These are phyloP conservation scores for Buxus sempervirens DNA, from an alignment of 164 flowering plant species.

Conservation along the genomic window DNA sequence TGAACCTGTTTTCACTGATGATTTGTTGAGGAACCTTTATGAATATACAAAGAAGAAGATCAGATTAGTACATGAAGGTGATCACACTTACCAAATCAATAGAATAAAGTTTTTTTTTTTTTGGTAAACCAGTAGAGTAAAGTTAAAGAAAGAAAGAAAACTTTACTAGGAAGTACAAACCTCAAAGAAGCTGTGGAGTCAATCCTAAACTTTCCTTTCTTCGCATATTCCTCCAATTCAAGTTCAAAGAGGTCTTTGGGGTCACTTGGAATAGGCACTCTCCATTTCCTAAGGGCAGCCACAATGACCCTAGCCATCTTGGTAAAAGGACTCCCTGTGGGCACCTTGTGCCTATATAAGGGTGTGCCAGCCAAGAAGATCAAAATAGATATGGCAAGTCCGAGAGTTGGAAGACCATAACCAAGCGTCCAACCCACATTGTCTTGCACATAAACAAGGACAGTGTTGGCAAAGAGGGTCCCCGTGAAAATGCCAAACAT, in stretches of 20 bases:
- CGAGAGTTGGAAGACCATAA: conserved; percentile 57
- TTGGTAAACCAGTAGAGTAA: too few relatives aligned
- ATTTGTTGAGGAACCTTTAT: conserved; percentile 63
- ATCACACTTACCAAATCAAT: too few relatives aligned
- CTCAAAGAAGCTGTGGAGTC: conserved; percentile 50
- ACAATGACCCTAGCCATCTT: conserved; percentile 58
- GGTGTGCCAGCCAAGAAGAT: conserved; percentile 58
- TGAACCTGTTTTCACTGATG: conserved; percentile 41
- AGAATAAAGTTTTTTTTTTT: too few relatives aligned
- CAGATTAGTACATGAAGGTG: not conserved
- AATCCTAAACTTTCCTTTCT: conserved; percentile 42
- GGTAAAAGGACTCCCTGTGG: conserved; percentile 65
- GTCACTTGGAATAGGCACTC: conserved; percentile 38
- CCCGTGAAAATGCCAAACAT: conserved; percentile 69
- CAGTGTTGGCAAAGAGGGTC: conserved; percentile 65
- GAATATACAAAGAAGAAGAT: not conserved
- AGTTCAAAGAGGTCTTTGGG: conserved; percentile 58
- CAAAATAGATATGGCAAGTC: conserved; percentile 42
- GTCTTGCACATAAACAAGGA: conserved; percentile 76
- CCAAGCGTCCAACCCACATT: conserved; percentile 75
- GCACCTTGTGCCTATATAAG: conserved; percentile 54
- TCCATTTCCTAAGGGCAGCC: conserved; percentile 53
- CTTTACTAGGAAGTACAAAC: conserved; percentile 37
- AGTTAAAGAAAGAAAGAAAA: too few relatives aligned
- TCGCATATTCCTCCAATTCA: conserved; percentile 37